phyloP scores from a whole-genome alignment of 1,284 basidiomycete genomes.

The Irpex sp. region DNA sequence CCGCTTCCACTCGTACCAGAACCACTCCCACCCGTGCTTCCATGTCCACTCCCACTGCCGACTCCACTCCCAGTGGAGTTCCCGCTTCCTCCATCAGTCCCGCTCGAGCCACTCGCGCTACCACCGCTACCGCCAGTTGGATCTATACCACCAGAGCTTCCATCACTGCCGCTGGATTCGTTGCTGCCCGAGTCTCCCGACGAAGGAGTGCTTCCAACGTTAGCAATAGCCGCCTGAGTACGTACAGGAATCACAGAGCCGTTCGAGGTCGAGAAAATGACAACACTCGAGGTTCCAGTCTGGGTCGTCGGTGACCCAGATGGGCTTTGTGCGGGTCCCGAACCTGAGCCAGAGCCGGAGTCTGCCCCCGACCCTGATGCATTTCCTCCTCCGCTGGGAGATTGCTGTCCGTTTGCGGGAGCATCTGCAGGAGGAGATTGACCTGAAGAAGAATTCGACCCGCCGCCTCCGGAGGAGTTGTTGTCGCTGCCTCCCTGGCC shows the following conservation, averaged over 20 bases:
- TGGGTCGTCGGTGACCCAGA: not conserved
- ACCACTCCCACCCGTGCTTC: not conserved
- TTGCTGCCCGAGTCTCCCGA: not conserved
- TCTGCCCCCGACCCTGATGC: not conserved
- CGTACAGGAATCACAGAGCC: not conserved
- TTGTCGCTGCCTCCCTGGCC: not conserved
- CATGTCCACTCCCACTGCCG: not conserved
- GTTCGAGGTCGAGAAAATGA: conserved; percentile 2
- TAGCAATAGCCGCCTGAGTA: not conserved
- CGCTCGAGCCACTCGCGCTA: conserved; percentile 1
- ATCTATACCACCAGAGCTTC: not conserved
- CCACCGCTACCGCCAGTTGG: conserved; percentile 1
- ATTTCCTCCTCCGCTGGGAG: not conserved
- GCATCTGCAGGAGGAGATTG: not conserved
- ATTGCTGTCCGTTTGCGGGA: not conserved
- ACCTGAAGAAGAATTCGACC: not conserved
- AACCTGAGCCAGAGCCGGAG: not conserved
- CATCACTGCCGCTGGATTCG: not conserved
- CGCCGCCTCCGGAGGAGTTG: not conserved
- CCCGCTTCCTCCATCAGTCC: not conserved
- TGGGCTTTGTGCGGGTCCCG: not conserved
- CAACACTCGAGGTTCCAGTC: not conserved
- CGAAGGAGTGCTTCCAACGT: not conserved
- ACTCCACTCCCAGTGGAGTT: not conserved
- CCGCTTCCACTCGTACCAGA: not conserved